Base-by-base conservation (phyloP, 179 eudicot species). In the Dionaea muscipula region DNA sequence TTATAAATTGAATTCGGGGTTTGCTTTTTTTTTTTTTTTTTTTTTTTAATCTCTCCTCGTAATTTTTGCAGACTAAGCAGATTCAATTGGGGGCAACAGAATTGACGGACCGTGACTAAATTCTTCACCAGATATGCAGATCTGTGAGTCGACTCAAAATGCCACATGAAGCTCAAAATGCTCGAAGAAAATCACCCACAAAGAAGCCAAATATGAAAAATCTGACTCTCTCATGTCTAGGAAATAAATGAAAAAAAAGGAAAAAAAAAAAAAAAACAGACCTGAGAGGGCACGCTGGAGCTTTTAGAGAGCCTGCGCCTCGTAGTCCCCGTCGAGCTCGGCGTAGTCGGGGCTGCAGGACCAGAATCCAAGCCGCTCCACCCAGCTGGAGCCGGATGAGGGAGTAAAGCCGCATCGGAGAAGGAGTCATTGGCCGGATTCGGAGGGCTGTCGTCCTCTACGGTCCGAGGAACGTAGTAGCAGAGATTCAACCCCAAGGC, bases 401-500 rank as follows among this genome's bases (percentile, higher is more conserved):
- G 16, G 40, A 75, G 55, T 53, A 82, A 60, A 26, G 80, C 78
- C 26, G 76, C 79, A 31, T 68, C 73, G 6, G 89, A 82, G 26
- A 56, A 26, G 5, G 67, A 51, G 51, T 74, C 80, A 24, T 66
- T 59, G 16, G 69, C 55, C 33, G 77, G 65, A 41, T 78, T 66
- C n/a, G 68, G 65, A 31, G 54, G 51, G 22, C 47, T 41, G 15
- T 36, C 66, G 47, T 65, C 72, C 4, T 56, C 80, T 0, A 51
- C 40, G 16, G 68, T 38, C n/a, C 57, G 22, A 2, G 89, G 85
- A 22, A 72, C 75, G 33, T 71, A 68, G 43, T 65, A 73, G 56
- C 93, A 81, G 23, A 77, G 68, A 56, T 77, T 83, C 53, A 79
- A 51, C 1, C 85, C 88, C 27, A 86, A 72, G 13, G 82, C 93